Evolutionary conservation across 805 yeast genomes (phyloP), one percentile per base, ranked within the genome.

Genomic region (Nakazawaea wyomingensis): DNA sequence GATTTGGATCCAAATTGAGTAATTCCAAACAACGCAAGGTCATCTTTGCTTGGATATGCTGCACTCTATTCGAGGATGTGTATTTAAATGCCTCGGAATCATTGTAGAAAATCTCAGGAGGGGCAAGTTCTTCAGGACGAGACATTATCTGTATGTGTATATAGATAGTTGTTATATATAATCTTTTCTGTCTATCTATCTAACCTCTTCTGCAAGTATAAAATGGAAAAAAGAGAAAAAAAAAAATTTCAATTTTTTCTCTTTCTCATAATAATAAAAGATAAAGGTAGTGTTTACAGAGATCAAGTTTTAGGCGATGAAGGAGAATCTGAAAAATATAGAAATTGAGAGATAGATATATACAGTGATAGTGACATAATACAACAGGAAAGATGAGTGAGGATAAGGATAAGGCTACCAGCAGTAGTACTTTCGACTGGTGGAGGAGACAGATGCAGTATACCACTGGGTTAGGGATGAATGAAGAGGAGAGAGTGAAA

Each of bases 11-110:
- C 31, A 93, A 64, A 59, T 89, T 86, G 44, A 93, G 66, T 29
- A 93, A 69, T 54, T 93, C 99, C 37, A 93, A 68, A 0, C 98
- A 96, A 54, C 99, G 73, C 34, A 91, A 71, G 0, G 99, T 89
- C 99, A 93, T 93, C 60, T 87, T 85, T 2, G 98, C 98, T 64
- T 93, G 99, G 55, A 93, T 93, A 59, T 90, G 96, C 67, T 93
- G 99, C 39, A 93, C 96, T 72, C 99, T 93, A 4, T 96, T 85
- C 4, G 96, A 86, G 2, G 84, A 72, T 0, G 98, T 93, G 62
- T 93, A 93, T 57, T 93, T 93, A 50, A 72, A 71, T 0, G 98
- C 85, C 62, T 93, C 99, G 1, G 78, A 64, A 43, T 90, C 97
- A 70, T 89, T 85, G 62, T 93, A 93, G 60, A 91, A 93, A 47